phyloP scores from a whole-genome alignment of 345 rosid genomes.

The Cardamine chenopodiifolia region DNA sequence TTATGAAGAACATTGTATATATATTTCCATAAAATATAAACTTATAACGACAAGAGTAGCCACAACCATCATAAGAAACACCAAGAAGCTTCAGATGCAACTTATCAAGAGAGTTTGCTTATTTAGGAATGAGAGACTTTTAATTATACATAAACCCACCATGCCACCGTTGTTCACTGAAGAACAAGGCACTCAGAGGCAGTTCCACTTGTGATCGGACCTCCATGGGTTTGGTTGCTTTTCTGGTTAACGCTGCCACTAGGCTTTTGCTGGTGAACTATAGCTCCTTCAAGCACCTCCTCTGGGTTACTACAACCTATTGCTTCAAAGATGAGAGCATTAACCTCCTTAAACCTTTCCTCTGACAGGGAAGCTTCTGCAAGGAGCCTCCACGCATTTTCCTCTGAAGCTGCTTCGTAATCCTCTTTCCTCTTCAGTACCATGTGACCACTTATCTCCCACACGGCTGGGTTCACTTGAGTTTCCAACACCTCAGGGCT shows the following conservation, averaged over 20 bases:
- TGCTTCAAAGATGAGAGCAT: conserved; percentile 69
- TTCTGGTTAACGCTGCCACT: conserved; percentile 30
- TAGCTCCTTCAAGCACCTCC: conserved; percentile 28
- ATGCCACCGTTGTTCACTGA: conserved; percentile 47
- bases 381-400: conserved; percentile 91
- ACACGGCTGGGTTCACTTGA: conserved; percentile 98
- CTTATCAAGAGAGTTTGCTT: conserved; percentile 41
- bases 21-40: conserved; percentile 10
- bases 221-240: conserved; percentile 45
- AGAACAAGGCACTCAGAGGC: conserved; percentile 71
- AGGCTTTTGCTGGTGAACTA: conserved; percentile 39
- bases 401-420: conserved; percentile 90
- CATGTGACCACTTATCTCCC: conserved; percentile 99
- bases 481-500: conserved; percentile 83
- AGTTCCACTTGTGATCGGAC: conserved; percentile 53
- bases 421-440: conserved; percentile 93
- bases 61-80: conserved; percentile 21
- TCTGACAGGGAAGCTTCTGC: conserved; percentile 91
- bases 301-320: conserved; percentile 42
- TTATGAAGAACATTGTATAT: not conserved
- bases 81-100: conserved; percentile 39
- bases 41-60: not conserved
- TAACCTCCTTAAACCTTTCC: conserved; percentile 86
- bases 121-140: conserved; percentile 28
- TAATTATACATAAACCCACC: conserved; percentile 34